These are phyloP conservation scores for Ophiocordyceps unilateralis DNA, from an alignment of 2,329 filamentous ascomycete species.

Conservation along the genomic window DNA sequence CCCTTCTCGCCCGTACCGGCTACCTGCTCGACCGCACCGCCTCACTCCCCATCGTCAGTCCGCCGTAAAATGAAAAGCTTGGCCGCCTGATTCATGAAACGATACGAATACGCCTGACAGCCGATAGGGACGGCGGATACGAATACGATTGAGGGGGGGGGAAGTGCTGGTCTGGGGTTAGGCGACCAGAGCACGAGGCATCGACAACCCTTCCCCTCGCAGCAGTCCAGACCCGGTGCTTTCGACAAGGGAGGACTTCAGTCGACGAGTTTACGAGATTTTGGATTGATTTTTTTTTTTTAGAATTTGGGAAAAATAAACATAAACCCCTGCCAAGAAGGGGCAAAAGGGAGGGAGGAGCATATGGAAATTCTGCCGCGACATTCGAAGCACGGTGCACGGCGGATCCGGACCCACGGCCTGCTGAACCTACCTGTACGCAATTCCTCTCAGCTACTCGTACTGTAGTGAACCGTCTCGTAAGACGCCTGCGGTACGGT, in stretches of 20 bases:
- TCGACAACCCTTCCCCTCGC: background rate
- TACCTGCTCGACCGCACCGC: no score
- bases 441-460: no score
- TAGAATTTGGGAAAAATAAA: background rate
- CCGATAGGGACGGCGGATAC: background rate
- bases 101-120: background rate
- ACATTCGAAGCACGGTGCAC: background rate
- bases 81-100: background rate
- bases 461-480: no score
- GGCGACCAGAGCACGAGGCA: background rate
- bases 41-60: no score
- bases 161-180: background rate
- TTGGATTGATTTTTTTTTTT: no score
- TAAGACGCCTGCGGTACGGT: no score
- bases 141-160: background rate
- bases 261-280: no score
- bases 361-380: background rate
- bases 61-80: background rate
- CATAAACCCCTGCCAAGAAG: background rate
- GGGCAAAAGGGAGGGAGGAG: background rate
- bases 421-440: no score
- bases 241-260: no score
- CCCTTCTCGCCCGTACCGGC: no score
- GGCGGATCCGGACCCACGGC: background rate
- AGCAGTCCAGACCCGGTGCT: no score